A percentile compares a stretch with the other conserved stretches of the same genome.
phyloP scores from a whole-genome alignment of 2,329 filamentous ascomycete species.

The Ophiocordyceps robertsii region DNA sequence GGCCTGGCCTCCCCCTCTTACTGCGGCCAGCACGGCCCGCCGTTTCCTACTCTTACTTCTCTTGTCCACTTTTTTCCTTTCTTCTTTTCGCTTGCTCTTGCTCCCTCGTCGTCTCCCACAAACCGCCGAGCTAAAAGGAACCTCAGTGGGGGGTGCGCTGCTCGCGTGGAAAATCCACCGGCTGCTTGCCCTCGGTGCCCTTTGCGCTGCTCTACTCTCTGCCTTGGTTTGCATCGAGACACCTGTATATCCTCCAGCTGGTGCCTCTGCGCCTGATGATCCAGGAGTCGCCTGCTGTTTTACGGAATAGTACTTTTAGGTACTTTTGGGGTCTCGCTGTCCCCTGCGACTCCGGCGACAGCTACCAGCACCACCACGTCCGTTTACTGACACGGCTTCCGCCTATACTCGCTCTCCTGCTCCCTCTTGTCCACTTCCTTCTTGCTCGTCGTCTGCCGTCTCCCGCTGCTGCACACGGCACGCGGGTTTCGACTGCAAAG shows the following conservation, averaged over 20 bases:
- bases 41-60: no score
- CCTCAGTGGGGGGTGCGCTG: no score
- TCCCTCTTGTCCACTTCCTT: not conserved
- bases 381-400: not conserved
- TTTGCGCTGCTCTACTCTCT: not conserved
- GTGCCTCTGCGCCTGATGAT: slow-evolving; percentile 1
- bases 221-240: not conserved
- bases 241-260: not conserved
- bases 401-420: not conserved
- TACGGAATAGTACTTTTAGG: slow-evolving; percentile 1
- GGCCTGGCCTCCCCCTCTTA: no score
- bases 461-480: not conserved
- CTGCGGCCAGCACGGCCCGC: no score
- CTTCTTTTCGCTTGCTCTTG: no score
- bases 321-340: not conserved
- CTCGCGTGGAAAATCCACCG: no score
- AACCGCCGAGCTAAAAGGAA: no score
- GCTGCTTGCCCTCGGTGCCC: no score
- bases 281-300: not conserved
- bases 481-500: not conserved
- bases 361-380: not conserved
- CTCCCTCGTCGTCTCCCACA: no score
- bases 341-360: not conserved
- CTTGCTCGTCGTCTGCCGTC: not conserved
- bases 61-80: no score